These are phyloP conservation scores for Zanthoxylum bungeanum DNA, from an alignment of 345 rosid genomes.

Conservation along the genomic window DNA sequence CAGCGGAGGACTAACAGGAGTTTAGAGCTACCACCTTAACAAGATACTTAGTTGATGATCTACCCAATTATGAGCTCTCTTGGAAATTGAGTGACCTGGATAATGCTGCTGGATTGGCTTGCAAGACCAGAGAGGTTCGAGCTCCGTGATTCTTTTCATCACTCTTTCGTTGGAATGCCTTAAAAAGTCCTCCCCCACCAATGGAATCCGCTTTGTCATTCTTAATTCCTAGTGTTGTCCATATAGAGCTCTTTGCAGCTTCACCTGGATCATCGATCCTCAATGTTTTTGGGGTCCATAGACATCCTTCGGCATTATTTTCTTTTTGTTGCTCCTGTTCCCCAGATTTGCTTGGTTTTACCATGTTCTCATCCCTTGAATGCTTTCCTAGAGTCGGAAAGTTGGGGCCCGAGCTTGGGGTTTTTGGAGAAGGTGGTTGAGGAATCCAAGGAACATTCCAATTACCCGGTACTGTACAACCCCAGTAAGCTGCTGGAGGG, in stretches of 20 bases:
- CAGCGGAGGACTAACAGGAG: constrained; percentile 7
- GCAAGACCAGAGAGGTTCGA: constrained; percentile 49
- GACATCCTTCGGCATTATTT: constrained; percentile 47
- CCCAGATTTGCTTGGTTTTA: constrained; percentile 25
- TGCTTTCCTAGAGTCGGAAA: constrained; percentile 89
- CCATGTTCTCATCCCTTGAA: constrained; percentile 61
- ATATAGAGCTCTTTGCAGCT: constrained; percentile 90
- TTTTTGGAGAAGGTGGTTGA: constrained; percentile 57
- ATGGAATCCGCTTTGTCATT: constrained; percentile 50
- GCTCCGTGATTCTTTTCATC: constrained; percentile 33
- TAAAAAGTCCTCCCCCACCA: constrained; percentile 45
- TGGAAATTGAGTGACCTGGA: constrained; percentile 79
- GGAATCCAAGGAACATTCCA: constrained; percentile 75
- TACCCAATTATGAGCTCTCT: constrained; percentile 43
- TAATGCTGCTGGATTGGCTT: constrained; percentile 87
- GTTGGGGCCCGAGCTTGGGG: constrained; percentile 49
- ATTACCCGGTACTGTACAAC: constrained; percentile 55
- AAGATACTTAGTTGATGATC: constrained; percentile 6
- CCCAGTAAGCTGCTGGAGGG: constrained; percentile 70
- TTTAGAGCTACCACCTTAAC: constrained; percentile 11
- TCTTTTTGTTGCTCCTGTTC: constrained; percentile 42
- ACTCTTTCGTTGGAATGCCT: constrained; percentile 52
- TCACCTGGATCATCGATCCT: constrained; percentile 83
- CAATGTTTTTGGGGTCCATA: constrained; percentile 86
- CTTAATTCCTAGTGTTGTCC: constrained; percentile 82